Evolutionary conservation across 2,329 filamentous ascomycete genomes (phyloP).

Genomic region (Elsinoe fawcettii): DNA sequence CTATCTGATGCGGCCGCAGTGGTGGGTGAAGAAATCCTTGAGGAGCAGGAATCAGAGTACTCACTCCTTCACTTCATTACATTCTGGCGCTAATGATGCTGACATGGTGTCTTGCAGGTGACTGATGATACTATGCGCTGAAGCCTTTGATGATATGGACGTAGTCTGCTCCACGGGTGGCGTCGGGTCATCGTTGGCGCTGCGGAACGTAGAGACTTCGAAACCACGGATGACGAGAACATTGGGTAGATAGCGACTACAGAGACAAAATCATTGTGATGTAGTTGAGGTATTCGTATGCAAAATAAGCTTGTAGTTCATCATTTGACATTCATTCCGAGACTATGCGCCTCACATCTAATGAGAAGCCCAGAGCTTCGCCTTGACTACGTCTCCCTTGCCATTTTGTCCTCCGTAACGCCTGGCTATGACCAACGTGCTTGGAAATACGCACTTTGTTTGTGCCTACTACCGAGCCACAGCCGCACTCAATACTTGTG

Average conservation of each 20-base stretch:
- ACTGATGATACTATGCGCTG: no score
- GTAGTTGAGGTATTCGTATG: no score
- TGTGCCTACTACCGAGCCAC: conserved; percentile 36
- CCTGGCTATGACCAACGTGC: conserved; percentile 14
- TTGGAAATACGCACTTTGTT: background rate
- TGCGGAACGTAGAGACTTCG: no score
- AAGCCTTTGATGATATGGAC: background rate
- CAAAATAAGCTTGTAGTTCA: background rate
- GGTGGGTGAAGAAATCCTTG: background rate
- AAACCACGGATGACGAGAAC: no score
- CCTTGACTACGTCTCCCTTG: background rate
- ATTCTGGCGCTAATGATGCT: conserved; percentile 86
- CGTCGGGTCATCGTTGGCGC: no score
- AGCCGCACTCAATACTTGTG: conserved; percentile 72
- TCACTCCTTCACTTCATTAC: conserved; percentile 92
- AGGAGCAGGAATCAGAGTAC: conserved; percentile 28
- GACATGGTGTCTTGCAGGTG: conserved; percentile 57
- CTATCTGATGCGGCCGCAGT: background rate
- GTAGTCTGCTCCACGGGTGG: no score
- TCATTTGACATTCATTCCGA: background rate
- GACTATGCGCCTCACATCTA: conserved; percentile 5
- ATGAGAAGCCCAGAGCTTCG: background rate
- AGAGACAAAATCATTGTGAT: no score
- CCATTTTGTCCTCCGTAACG: conserved; percentile 14
- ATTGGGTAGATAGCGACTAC: no score